Base-by-base conservation (phyloP, 495 filamentous ascomycete genomes). In the Saxophila tyrrhenica region DNA sequence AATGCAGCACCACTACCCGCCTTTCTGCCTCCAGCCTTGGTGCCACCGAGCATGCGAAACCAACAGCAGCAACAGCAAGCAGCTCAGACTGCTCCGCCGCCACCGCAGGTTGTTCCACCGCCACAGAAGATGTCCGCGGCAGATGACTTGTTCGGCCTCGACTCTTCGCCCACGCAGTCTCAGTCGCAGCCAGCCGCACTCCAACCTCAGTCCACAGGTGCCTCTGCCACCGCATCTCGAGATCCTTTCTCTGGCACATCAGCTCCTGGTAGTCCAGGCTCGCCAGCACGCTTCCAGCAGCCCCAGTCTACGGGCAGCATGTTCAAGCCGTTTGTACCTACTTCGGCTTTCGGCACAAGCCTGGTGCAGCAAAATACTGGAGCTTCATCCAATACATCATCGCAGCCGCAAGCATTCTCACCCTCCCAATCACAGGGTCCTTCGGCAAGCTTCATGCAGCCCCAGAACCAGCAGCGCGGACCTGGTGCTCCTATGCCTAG, bases 261-360 rank as follows among this genome's bases (percentile, higher is more conserved):
- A 39, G 71, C 73, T 55, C 66, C 75, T 3, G 60, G 64, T 3
- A 72, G 74, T 9, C 73, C 81, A 15, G 69, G 70, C 16, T 82
- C 79, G 7, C 78, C 69, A 8, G 67, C 68, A 38, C 41, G 50
- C 1, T 62, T 62, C 45, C 60, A 62, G 47, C 48, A 57, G 2
- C 78, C 54, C 52, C 63, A 54, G 60, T 65, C 21, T 51, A 73
- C n/a, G 64, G 76, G 51, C 69, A 62, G 64, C 2, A 78, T 77
- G 0, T 90, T 95, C 71, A 94, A 87, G 65, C 89, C 92, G 1
- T 98, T 98, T 67, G 70, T 89, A 24, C 92, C 92, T 0, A 85
- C 87, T 0, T 97, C 92, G 0, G 81, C 85, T 0, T 98, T 96
- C 66, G 92, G 92, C 11, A 85, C 88, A 62, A 82, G 77, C 32